Conservation (phyloP, 495 filamentous ascomycete genomes). For the Aspergillus sclerotiicarbonarius region DNA sequence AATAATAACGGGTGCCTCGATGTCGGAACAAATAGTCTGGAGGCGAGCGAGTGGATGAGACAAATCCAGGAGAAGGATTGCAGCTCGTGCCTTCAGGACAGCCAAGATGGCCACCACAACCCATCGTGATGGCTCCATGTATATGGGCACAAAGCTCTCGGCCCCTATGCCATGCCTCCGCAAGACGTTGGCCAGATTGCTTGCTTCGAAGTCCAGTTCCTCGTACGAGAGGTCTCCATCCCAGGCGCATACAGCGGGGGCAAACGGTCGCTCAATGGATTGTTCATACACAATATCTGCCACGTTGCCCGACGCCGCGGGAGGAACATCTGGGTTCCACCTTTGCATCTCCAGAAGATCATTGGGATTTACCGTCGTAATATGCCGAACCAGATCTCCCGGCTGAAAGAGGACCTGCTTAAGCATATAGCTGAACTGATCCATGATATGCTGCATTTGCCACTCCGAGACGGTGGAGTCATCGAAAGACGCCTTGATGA, state of each 20-base stretch:
- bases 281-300: constrained; percentile 18
- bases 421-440: constrained; percentile 20
- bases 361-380: constrained; percentile 5
- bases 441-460: constrained; percentile 13
- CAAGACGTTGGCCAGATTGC: constrained; percentile 16
- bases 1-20: constrained; percentile 19
- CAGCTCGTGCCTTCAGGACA: constrained; percentile 46
- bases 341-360: constrained; percentile 8
- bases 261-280: constrained; percentile 13
- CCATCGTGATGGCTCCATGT: constrained; percentile 42
- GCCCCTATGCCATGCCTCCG: constrained; percentile 29
- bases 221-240: constrained; percentile 24
- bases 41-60: constrained; percentile 43
- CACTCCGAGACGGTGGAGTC: constrained; percentile 4
- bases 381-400: background rate
- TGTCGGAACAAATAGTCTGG: constrained; percentile 30
- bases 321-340: constrained; percentile 9
- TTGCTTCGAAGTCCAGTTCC: constrained; percentile 16
- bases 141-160: constrained; percentile 38
- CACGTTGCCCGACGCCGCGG: constrained; percentile 8
- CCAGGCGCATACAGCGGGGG: constrained; percentile 19
- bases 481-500: constrained; percentile 15
- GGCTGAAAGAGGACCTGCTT: constrained; percentile 10
- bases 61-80: constrained; percentile 45
- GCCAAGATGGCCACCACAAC: constrained; percentile 36